phyloP scores from a whole-genome alignment of 2,329 filamentous ascomycete genomes.

The Lachnellula subtilissima region DNA sequence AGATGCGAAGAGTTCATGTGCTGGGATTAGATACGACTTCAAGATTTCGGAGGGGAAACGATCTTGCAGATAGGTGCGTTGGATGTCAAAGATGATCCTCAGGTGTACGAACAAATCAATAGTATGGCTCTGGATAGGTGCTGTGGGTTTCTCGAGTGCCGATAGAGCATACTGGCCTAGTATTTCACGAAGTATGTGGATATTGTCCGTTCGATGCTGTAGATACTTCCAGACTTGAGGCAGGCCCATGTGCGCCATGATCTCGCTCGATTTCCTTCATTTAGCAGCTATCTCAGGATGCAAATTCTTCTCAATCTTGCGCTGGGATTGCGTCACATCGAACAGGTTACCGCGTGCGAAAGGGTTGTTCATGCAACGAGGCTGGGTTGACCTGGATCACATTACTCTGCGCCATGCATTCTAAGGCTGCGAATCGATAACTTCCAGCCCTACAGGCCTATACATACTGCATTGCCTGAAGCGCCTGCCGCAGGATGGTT shows the following conservation, averaged over 20 bases:
- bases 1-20: neutral
- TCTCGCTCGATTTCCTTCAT: neutral
- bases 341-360: no score
- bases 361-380: no score
- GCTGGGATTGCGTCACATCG: no score
- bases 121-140: neutral
- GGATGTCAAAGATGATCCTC: neutral
- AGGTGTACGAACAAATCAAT: neutral
- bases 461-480: no score
- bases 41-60: neutral
- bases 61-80: neutral
- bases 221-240: neutral
- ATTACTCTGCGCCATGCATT: no score
- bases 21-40: neutral
- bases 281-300: neutral
- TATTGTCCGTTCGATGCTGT: neutral
- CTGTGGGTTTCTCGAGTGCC: neutral
- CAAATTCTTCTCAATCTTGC: neutral
- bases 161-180: neutral
- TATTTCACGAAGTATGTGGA: neutral
- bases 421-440: no score
- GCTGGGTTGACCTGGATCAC: no score
- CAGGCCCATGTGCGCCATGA: neutral
- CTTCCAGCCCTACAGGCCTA: no score
- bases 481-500: no score